Percentiles rank a stretch among this genome's conserved stretches.
These are phyloP conservation scores for Monosporascus sp. DNA, from an alignment of 2,329 filamentous ascomycete species.

Conservation along the genomic window DNA sequence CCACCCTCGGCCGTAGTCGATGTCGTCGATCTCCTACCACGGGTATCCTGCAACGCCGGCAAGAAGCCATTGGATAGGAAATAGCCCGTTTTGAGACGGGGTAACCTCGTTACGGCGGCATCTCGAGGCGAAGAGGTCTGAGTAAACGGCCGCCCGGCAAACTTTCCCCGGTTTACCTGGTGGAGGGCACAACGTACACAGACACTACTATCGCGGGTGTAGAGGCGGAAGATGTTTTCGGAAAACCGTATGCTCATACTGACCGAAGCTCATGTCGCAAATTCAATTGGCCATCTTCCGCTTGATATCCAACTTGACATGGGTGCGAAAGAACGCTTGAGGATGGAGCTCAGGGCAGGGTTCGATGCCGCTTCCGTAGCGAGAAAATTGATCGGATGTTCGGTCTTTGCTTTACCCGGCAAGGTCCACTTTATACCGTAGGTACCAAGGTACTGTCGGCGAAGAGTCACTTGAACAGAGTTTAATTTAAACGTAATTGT, in stretches of 20 bases:
- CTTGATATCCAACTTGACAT: no score
- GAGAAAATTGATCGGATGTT: no score
- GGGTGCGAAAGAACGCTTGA: no score
- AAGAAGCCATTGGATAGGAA: constrained; percentile 23
- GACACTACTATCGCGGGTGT: constrained; percentile 16
- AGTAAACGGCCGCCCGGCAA: constrained; percentile 12
- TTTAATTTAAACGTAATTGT: no score
- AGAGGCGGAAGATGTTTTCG: constrained; percentile 20
- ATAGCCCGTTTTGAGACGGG: constrained; percentile 22
- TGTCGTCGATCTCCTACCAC: constrained; percentile 1
- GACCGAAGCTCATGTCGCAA: constrained; percentile 21
- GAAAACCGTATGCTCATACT: constrained; percentile 28
- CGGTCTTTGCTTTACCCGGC: no score
- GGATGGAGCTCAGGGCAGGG: no score
- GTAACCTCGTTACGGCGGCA: constrained; percentile 4
- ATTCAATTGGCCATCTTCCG: constrained; percentile 2
- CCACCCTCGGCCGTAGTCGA: background rate
- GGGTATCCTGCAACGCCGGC: constrained; percentile 1
- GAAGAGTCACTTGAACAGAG: no score
- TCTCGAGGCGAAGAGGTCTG: constrained; percentile 9
- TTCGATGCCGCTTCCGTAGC: no score
- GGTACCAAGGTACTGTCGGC: no score
- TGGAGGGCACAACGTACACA: constrained; percentile 22
- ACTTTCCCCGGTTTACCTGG: constrained; percentile 7
- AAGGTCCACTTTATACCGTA: no score